phyloP scores from a whole-genome alignment of 2,329 filamentous ascomycete species.

The Hypoxylon sp. region DNA sequence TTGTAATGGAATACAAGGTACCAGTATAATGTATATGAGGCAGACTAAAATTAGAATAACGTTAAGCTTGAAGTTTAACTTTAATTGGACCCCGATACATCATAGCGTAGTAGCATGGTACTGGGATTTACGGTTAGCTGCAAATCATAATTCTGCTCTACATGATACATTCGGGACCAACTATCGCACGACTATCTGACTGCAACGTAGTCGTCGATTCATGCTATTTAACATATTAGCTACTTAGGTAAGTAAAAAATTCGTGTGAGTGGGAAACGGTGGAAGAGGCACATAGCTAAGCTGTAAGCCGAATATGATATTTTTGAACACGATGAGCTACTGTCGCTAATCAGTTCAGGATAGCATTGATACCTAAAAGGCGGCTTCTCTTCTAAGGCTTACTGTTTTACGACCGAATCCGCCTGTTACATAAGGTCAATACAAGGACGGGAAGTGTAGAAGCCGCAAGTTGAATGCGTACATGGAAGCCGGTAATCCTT shows the following conservation, averaged over 20 bases:
- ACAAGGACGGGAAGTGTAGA: conserved; percentile 7
- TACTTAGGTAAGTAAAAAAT: not conserved
- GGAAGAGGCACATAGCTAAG: not conserved
- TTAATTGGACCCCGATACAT: conserved; percentile 4
- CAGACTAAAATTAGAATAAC: not conserved
- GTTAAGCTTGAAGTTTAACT: conserved; percentile 19
- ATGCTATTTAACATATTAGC: conserved; percentile 12
- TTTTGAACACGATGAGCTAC: conserved; percentile 9
- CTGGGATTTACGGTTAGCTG: too few species aligned
- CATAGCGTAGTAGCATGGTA: too few species aligned
- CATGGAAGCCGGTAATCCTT: conserved; percentile 15
- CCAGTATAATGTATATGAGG: not conserved
- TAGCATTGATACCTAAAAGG: conserved; percentile 11
- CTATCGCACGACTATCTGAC: not conserved
- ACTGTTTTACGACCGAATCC: conserved; percentile 3
- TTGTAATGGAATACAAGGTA: not conserved
- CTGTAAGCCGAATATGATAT: conserved; percentile 14
- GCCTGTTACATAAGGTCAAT: conserved; percentile 12
- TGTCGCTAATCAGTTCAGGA: not conserved
- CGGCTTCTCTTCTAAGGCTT: conserved; percentile 5
- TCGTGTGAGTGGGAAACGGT: not conserved
- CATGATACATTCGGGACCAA: not conserved
- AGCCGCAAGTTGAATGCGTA: not conserved
- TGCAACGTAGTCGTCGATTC: not conserved
- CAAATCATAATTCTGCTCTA: not conserved